Percentiles rank a stretch among this genome's conserved stretches.
Conservation (phyloP, 371 early-diverging fungal species). For the Nematocida parisii region DNA sequence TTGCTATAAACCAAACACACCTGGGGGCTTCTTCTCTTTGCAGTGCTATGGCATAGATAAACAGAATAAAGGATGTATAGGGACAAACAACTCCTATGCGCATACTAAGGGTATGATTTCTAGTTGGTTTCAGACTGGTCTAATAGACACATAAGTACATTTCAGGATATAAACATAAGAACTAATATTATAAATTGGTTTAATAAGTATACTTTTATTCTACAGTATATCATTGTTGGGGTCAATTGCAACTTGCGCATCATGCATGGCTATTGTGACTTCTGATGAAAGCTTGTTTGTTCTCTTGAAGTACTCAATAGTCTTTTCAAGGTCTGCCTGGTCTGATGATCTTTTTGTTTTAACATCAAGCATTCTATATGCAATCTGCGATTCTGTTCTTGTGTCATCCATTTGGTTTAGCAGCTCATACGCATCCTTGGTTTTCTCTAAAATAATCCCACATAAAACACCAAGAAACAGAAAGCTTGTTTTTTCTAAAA, state of each 20-base stretch:
- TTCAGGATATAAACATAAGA: neutral
- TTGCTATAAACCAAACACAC: too few species aligned
- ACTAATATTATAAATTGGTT: neutral
- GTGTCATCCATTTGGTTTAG: slow-evolving; percentile 52
- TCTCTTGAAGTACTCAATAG: slow-evolving; percentile 42
- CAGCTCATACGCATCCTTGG: slow-evolving; percentile 25
- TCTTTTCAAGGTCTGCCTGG: slow-evolving; percentile 43
- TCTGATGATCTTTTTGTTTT: slow-evolving; percentile 5
- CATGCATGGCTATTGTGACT: slow-evolving; percentile 22
- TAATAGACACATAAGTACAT: neutral
- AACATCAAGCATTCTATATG: slow-evolving; percentile 41
- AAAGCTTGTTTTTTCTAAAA: slow-evolving; percentile 47
- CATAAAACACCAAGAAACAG: slow-evolving; percentile 36
- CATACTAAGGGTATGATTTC: too few species aligned
- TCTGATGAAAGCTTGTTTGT: slow-evolving; percentile 41
- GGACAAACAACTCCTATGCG: too few species aligned
- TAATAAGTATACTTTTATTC: slow-evolving; percentile 28
- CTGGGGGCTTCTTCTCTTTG: too few species aligned
- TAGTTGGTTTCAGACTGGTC: neutral
- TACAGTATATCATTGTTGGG: slow-evolving; percentile 55
- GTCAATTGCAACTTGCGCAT: slow-evolving; percentile 49
- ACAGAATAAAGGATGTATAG: too few species aligned
- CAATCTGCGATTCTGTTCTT: slow-evolving; percentile 31
- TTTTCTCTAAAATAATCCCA: slow-evolving; percentile 41
- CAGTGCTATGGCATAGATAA: too few species aligned